Evolutionary conservation across 192 early-diverging fungal genomes (phyloP), one percentile per base, ranked within the genome.

Genomic region (Coemansia sp.): DNA sequence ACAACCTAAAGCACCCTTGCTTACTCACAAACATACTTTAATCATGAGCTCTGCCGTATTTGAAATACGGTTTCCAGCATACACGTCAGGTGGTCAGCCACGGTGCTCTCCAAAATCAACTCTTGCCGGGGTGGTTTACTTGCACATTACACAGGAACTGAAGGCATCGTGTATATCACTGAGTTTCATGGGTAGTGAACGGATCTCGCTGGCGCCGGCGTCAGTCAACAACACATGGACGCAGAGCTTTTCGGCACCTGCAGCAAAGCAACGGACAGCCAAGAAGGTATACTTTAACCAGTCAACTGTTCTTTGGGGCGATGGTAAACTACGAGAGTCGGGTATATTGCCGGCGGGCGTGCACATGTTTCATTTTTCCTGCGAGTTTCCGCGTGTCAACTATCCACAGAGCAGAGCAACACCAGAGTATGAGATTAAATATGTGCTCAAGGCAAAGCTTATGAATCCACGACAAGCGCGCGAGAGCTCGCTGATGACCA

Each of bases 301-400:
- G 57, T 55, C 64, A 4, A 51, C 73, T 8, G 68, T 68, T 17
- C 78, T 80, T 11, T 80, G 78, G 78, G 72, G 72, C 57, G 75
- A 78, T 42, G 21, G 65, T n/a, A 68, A 68, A 25, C 55, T 73
- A 21, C 68, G 64, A n/a, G 33, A 36, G 55, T 6, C 8, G 5
- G 59, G 39, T 22, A 32, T 46, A 55, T 69, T 80, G 36, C 22
- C 63, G 0, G 59, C 36, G 1, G 78, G 78, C 25, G 51, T 80
- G 22, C 73, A 80, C 66, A 75, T 75, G 79, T 82, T 82, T 23
- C 79, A 82, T 17, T 82, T 82, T 50, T 76, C 79, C 22, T 76
- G 70, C 75, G 75, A 76, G 56, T 76, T 82, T 39, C 75, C 75
- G 19, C 74, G 74, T 57, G 71, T 74, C 20, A 82, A 82, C 62